Conservation (phyloP, 2,329 filamentous ascomycete species). For the Claviceps sorghi region DNA sequence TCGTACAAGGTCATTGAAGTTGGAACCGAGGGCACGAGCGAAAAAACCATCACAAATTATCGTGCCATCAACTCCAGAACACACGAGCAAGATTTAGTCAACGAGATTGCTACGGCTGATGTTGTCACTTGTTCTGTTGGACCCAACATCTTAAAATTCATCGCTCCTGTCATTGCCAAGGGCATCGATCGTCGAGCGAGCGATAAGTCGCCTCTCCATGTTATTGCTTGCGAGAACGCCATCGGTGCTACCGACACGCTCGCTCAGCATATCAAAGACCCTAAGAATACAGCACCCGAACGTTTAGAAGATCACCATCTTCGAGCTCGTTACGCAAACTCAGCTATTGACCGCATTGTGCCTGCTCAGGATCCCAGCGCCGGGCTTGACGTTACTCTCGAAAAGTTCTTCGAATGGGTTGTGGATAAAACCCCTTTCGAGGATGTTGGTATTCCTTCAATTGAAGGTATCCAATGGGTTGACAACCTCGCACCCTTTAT, state of each 20-base stretch:
- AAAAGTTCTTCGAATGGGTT: slow-evolving; percentile 99
- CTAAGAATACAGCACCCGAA: slow-evolving; percentile 53
- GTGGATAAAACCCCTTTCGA: slow-evolving; percentile 80
- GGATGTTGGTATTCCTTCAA: slow-evolving; percentile 47
- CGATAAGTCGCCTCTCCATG: slow-evolving; percentile 54
- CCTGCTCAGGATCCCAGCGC: slow-evolving; percentile 70
- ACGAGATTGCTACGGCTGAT: slow-evolving; percentile 77
- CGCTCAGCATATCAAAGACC: slow-evolving; percentile 62
- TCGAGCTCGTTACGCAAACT: slow-evolving; percentile 88
- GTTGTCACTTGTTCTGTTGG: slow-evolving; percentile 94
- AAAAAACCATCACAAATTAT: slow-evolving; percentile 84
- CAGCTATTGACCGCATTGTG: slow-evolving; percentile 95
- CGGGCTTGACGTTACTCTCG: slow-evolving; percentile 82
- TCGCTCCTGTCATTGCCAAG: slow-evolving; percentile 89
- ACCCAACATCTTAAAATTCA: slow-evolving; percentile 90
- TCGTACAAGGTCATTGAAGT: slow-evolving; percentile 91
- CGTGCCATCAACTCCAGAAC: slow-evolving; percentile 91
- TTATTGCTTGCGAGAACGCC: slow-evolving; percentile 97
- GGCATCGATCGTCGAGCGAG: slow-evolving; percentile 66
- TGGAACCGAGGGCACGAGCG: slow-evolving; percentile 64
- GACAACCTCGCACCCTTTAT: slow-evolving; percentile 87
- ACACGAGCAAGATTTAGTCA: slow-evolving; percentile 63
- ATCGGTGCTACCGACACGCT: slow-evolving; percentile 88
- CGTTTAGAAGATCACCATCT: slow-evolving; percentile 53
- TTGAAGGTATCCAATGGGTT: slow-evolving; percentile 87